A percentile compares a stretch with the other conserved stretches of the same genome.
phyloP scores from a whole-genome alignment of 2,329 filamentous ascomycete species.

The Calonectria crousiana region DNA sequence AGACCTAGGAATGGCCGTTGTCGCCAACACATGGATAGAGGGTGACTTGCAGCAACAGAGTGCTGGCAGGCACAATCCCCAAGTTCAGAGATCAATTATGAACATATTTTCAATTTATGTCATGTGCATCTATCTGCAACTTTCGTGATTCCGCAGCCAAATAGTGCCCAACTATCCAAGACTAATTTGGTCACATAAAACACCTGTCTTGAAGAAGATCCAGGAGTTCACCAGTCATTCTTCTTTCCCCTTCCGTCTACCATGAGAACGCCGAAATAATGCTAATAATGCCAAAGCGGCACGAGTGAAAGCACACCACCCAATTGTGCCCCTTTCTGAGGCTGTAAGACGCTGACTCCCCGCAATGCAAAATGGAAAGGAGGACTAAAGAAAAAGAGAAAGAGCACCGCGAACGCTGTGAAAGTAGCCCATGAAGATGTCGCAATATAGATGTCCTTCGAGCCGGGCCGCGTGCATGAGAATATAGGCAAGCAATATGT shows the following conservation, averaged over 20 bases:
- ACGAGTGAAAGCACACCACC: constrained; percentile 23
- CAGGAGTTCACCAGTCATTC: constrained; percentile 18
- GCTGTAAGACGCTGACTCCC: constrained; percentile 35
- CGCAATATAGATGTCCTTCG: constrained; percentile 16
- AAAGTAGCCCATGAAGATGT: constrained; percentile 10
- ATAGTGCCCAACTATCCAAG: constrained; percentile 25
- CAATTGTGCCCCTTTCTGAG: constrained; percentile 22
- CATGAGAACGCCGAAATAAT: constrained; percentile 44
- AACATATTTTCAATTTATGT: background rate
- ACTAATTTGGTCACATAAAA: constrained; percentile 26
- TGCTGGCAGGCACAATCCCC: background rate
- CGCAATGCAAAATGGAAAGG: constrained; percentile 41
- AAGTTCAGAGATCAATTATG: background rate
- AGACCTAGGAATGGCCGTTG: background rate
- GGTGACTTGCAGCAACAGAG: background rate
- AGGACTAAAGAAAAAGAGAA: constrained; percentile 37
- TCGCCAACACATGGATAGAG: background rate
- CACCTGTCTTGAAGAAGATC: constrained; percentile 6
- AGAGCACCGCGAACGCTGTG: constrained; percentile 30
- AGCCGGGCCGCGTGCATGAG: background rate
- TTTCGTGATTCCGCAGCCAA: constrained; percentile 28
- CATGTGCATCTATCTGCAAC: background rate
- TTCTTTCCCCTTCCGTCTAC: constrained; percentile 37
- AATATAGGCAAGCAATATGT: constrained; percentile 9
- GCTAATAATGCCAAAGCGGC: constrained; percentile 33